Percentiles rank a stretch among this genome's conserved stretches.
phyloP scores from a whole-genome alignment of 768 basidiomycete species.

The Thelephora ganbajun region DNA sequence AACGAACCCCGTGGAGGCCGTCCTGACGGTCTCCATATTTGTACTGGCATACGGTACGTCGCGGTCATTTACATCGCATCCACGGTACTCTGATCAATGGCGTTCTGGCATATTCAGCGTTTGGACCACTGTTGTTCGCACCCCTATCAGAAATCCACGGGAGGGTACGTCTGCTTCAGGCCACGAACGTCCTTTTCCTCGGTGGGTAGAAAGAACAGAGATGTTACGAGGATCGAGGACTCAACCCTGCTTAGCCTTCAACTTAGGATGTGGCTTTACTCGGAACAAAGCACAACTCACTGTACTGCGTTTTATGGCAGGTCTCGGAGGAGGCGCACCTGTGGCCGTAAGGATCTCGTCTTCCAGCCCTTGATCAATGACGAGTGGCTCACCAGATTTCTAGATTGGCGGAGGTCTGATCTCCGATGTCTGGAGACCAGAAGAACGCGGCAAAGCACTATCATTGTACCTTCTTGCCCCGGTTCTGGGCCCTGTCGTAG shows the following conservation, averaged over 20 bases:
- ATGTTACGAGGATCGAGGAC: too few relatives aligned
- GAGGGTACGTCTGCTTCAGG: slow-evolving; percentile 44
- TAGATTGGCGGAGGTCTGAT: slow-evolving; percentile 49
- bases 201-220: slow-evolving; percentile 25
- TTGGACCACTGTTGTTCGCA: slow-evolving; percentile 33
- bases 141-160: slow-evolving; percentile 66
- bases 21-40: slow-evolving; percentile 48
- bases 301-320: slow-evolving; percentile 54
- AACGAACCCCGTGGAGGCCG: slow-evolving; percentile 30
- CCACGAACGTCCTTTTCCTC: slow-evolving; percentile 52
- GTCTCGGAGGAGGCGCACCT: slow-evolving; percentile 63
- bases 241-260: slow-evolving; percentile 30
- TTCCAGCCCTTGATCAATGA: not conserved
- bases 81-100: not conserved
- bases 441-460: slow-evolving; percentile 52
- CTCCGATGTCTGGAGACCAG: slow-evolving; percentile 45
- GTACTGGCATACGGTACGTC: slow-evolving; percentile 43
- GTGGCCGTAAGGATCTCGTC: slow-evolving; percentile 24
- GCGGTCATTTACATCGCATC: not conserved
- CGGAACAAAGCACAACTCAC: slow-evolving; percentile 42
- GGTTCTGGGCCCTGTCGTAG: slow-evolving; percentile 49
- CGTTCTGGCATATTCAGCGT: slow-evolving; percentile 20
- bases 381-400: not conserved
- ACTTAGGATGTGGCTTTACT: slow-evolving; percentile 44
- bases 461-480: slow-evolving; percentile 55